Percentiles rank a stretch among this genome's conserved stretches.
Evolutionary conservation across 495 filamentous ascomycete genomes (phyloP).

Genomic region (Amphirosellinia nigrospora): DNA sequence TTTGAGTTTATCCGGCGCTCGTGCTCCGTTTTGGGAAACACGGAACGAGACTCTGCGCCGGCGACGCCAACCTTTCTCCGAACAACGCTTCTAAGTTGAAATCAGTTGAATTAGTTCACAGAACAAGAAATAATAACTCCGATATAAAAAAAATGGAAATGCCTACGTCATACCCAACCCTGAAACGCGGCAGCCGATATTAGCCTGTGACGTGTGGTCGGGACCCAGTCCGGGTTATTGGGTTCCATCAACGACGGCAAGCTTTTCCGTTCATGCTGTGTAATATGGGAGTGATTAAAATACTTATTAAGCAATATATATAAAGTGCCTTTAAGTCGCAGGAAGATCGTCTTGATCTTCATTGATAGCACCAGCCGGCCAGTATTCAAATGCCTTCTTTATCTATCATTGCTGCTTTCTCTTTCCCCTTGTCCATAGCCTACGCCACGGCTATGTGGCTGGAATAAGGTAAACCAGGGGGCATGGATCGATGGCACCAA

Average conservation of each 20-base stretch:
- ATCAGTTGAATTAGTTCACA: neutral
- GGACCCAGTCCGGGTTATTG: constrained; percentile 5
- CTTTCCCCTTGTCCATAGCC: constrained; percentile 21
- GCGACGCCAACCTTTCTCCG: neutral
- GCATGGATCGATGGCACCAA: constrained; percentile 25
- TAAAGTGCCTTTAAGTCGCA: neutral
- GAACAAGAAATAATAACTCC: constrained; percentile 1
- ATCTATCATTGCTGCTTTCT: constrained; percentile 15
- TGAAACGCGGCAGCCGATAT: neutral
- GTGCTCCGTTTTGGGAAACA: constrained; percentile 24
- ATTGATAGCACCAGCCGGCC: constrained; percentile 6
- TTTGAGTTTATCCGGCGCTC: constrained; percentile 19
- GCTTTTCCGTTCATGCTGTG: constrained; percentile 9
- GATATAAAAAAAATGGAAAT: too few relatives aligned
- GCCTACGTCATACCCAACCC: constrained; percentile 14
- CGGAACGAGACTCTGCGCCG: constrained; percentile 21
- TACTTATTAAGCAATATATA: neutral
- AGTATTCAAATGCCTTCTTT: constrained; percentile 23
- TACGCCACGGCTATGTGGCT: constrained; percentile 66
- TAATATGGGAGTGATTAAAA: neutral
- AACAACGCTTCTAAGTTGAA: neutral
- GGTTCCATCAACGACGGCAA: constrained; percentile 13
- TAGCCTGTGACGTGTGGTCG: constrained; percentile 2
- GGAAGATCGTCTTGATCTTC: constrained; percentile 13
- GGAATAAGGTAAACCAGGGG: constrained; percentile 67